phyloP scores from a whole-genome alignment of 495 filamentous ascomycete genomes.

The Daldinia bambusicola region DNA sequence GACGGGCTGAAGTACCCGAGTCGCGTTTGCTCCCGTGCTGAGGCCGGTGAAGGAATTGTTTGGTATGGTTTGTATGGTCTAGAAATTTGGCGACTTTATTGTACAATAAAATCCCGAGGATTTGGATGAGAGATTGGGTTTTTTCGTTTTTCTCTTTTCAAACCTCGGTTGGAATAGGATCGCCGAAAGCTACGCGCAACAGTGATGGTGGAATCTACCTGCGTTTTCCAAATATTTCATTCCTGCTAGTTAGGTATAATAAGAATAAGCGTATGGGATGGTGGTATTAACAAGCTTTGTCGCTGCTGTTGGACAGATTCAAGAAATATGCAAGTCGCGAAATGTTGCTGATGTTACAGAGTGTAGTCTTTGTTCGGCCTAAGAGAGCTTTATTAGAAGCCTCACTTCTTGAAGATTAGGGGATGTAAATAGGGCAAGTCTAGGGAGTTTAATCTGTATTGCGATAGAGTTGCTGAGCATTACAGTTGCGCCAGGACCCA shows the following conservation, averaged over 20 bases:
- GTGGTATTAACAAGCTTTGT: slow-evolving; percentile 13
- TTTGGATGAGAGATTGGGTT: slow-evolving; percentile 14
- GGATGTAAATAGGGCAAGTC: background rate
- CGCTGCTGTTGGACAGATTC: slow-evolving; percentile 12
- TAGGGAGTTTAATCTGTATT: slow-evolving; percentile 28
- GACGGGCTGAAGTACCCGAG: slow-evolving; percentile 33
- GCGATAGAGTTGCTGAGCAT: slow-evolving; percentile 13
- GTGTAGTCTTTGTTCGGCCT: slow-evolving; percentile 28
- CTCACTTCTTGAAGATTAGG: slow-evolving; percentile 18
- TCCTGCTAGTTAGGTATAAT: slow-evolving; percentile 10
- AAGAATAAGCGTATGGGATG: background rate
- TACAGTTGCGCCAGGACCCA: slow-evolving; percentile 11
- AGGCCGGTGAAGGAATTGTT: slow-evolving; percentile 8
- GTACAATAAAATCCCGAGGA: background rate
- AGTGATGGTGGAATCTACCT: slow-evolving; percentile 27
- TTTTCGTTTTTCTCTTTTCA: slow-evolving; percentile 14
- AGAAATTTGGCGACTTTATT: slow-evolving; percentile 12
- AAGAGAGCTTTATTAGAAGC: slow-evolving; percentile 31
- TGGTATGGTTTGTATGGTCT: background rate
- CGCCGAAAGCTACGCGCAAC: slow-evolving; percentile 38
- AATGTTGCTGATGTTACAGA: slow-evolving; percentile 24
- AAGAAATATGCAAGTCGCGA: slow-evolving; percentile 39
- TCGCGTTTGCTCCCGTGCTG: slow-evolving; percentile 24
- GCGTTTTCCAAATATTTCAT: slow-evolving; percentile 35
- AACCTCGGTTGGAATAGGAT: slow-evolving; percentile 34